Base-by-base conservation (phyloP, 345 rosid genomes). In the Punica granatum region DNA sequence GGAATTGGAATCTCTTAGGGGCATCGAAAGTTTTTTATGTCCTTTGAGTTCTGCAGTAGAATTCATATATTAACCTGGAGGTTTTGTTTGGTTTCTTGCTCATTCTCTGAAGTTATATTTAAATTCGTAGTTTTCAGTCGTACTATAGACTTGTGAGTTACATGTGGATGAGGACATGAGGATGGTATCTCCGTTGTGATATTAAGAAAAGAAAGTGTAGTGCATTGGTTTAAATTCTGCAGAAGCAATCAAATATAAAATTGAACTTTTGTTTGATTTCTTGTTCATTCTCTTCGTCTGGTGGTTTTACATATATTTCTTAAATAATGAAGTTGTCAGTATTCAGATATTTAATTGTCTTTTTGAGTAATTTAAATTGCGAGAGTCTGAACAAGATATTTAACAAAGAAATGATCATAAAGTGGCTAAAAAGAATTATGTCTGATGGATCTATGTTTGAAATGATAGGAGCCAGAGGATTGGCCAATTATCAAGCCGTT, bases 401-500 rank as follows among this genome's bases (percentile, higher is more conserved):
- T 51, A 51, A 25, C 30, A 10, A 51, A 21, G 26, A 28, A 26
- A 56, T 30, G 19, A 26, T 30, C 6, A 56, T 13, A 12, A 26
- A 56, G 61, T 26, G 10, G 34, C 33, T 30, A 10, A 56, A 26
- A 26, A 28, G 3, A 56, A 7, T 26, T 18, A 14, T 37, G 5
- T 30, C 61, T 56, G 61, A 56, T 30, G 2, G 28, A 23, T 6
- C 48, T 60, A 3, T 64, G 25, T 66, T 64, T 70, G 72, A 72
- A 21, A 51, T 60, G 7, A 62, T 76, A 94, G 99, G 89, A 89
- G 37, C 78, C 73, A 8, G 71, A 79, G 41, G 99, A 95, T 70
- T 95, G 99, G 99, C 99, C 98, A 19, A 75, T 95, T 32, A 71
- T 95, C 71, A 85, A 85, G 80, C 86, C 99, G 13, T 78, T 95